phyloP scores from a whole-genome alignment of 2,329 filamentous ascomycete genomes.

The Triangularia verruculosa region DNA sequence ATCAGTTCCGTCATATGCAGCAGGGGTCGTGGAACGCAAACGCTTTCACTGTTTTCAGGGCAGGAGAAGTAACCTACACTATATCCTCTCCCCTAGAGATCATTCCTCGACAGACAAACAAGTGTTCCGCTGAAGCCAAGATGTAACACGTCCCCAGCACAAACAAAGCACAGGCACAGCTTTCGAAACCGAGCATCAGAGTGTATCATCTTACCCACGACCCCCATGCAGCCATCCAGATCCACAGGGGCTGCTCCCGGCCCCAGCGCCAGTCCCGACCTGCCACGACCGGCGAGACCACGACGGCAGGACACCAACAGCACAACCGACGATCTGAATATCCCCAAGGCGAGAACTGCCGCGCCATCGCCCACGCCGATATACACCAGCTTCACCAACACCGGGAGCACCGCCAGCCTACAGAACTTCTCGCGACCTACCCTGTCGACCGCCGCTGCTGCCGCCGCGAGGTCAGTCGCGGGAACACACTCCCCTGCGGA shows the following conservation, averaged over 20 bases:
- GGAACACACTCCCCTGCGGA: slow-evolving; percentile 31
- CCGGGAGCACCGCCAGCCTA: slow-evolving; percentile 46
- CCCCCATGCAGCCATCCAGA: slow-evolving; percentile 48
- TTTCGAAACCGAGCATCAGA: slow-evolving; percentile 15
- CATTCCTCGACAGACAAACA: neutral
- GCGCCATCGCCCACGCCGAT: slow-evolving; percentile 42
- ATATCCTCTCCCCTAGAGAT: neutral
- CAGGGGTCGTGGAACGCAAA: neutral
- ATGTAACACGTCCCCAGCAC: slow-evolving; percentile 38
- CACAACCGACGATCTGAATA: slow-evolving; percentile 38
- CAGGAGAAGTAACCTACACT: neutral
- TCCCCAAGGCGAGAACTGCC: slow-evolving; percentile 45
- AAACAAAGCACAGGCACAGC: slow-evolving; percentile 6
- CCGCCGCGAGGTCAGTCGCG: slow-evolving; percentile 28
- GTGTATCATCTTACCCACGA: slow-evolving; percentile 22
- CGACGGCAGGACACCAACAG: slow-evolving; percentile 45
- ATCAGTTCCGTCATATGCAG: neutral
- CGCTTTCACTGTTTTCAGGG: neutral
- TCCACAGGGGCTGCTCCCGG: slow-evolving; percentile 41
- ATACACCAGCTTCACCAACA: slow-evolving; percentile 48
- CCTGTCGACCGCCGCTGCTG: slow-evolving; percentile 25
- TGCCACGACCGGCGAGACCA: slow-evolving; percentile 38
- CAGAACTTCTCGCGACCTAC: slow-evolving; percentile 60
- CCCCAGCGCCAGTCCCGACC: slow-evolving; percentile 24
- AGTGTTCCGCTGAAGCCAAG: slow-evolving; percentile 30